Conservation (phyloP, 169 alveolate species). For the Plasmodium gonderi region DNA sequence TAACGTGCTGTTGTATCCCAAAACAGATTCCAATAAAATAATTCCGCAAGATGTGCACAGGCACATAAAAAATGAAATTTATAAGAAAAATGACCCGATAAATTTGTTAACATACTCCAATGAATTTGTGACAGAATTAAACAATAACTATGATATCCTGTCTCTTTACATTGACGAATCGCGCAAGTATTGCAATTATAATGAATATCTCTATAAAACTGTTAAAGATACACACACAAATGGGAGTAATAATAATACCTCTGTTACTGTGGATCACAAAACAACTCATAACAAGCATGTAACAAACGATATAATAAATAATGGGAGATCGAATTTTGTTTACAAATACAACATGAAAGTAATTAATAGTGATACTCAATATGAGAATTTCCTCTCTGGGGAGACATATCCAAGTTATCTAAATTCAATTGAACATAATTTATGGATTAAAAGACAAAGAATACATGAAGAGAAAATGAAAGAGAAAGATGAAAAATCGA, state of each 20-base stretch:
- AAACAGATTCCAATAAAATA: neutral
- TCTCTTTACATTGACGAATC: slow-evolving; percentile 21
- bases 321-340: neutral
- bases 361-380: slow-evolving; percentile 38
- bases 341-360: slow-evolving; percentile 33
- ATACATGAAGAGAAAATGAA: neutral
- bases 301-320: neutral
- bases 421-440: slow-evolving; percentile 44
- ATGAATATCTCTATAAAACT: slow-evolving; percentile 24
- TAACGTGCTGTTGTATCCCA: neutral
- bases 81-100: neutral
- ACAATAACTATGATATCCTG: slow-evolving; percentile 39
- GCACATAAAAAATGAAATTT: neutral
- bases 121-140: slow-evolving; percentile 27
- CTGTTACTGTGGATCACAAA: neutral
- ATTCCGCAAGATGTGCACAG: slow-evolving; percentile 21
- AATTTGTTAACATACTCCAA: slow-evolving; percentile 22
- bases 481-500: neutral
- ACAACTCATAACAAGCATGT: neutral
- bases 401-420: slow-evolving; percentile 14
- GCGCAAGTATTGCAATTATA: slow-evolving; percentile 11
- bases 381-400: slow-evolving; percentile 16
- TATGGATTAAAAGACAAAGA: slow-evolving; percentile 31
- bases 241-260: neutral
- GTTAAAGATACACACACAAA: neutral